Percentiles rank a stretch among this genome's conserved stretches.
These are phyloP conservation scores for Hemileia vastatrix DNA, from an alignment of 1,284 basidiomycete genomes.

Conservation along the genomic window DNA sequence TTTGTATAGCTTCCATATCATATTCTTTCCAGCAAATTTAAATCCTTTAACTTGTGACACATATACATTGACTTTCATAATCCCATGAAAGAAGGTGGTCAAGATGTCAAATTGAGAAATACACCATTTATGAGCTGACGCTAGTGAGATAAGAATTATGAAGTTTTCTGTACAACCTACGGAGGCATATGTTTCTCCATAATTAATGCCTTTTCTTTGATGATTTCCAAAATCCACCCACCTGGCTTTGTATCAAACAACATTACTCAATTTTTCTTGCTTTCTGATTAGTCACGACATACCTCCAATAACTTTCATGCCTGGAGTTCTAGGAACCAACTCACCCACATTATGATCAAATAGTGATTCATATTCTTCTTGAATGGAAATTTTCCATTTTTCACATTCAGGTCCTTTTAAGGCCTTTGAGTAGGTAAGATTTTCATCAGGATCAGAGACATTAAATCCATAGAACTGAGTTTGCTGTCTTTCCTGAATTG, in stretches of 20 bases:
- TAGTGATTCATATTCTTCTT: neutral
- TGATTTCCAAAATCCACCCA: neutral
- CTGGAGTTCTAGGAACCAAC: neutral
- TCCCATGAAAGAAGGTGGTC: neutral
- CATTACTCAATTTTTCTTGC: neutral
- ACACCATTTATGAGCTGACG: too few relatives aligned
- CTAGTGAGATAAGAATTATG: too few relatives aligned
- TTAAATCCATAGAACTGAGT: too few relatives aligned
- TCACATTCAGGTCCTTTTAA: neutral
- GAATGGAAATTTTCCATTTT: neutral
- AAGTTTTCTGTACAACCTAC: too few relatives aligned
- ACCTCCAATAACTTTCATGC: neutral
- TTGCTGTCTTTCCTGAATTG: too few relatives aligned
- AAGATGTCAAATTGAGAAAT: neutral
- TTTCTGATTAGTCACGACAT: neutral
- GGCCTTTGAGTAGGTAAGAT: neutral
- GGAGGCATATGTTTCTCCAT: too few relatives aligned
- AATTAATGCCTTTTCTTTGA: too few relatives aligned
- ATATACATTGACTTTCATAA: neutral
- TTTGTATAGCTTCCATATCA: neutral
- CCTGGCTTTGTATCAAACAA: neutral
- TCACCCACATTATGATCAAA: neutral
- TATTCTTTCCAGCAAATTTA: neutral
- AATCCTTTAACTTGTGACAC: constrained; percentile 1
- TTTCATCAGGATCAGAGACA: too few relatives aligned